Percentiles rank a stretch among this genome's conserved stretches.
Evolutionary conservation across 352 stramenopile genomes (phyloP).

Genomic region (Pythium guiyangense): DNA sequence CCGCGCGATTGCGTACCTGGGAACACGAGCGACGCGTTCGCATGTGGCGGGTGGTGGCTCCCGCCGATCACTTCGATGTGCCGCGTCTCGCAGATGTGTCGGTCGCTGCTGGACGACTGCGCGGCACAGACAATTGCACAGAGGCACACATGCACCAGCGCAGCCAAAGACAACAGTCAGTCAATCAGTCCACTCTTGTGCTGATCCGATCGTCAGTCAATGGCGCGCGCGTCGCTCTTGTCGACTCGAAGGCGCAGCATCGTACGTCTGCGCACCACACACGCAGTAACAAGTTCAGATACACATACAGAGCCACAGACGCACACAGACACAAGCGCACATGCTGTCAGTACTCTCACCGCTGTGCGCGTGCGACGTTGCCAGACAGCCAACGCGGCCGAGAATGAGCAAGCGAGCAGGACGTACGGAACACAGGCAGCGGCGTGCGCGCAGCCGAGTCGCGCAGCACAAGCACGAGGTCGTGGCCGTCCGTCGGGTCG

Average conservation of each 20-base stretch:
- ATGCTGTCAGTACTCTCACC: too few species aligned
- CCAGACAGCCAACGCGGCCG: too few species aligned
- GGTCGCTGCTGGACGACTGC: neutral
- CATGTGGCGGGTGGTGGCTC: slow-evolving; percentile 34
- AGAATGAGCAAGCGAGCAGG: slow-evolving; percentile 16
- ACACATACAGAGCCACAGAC: neutral
- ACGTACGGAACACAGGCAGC: slow-evolving; percentile 32
- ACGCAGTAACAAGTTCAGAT: neutral
- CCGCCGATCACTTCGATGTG: slow-evolving; percentile 61
- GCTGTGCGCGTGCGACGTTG: too few species aligned
- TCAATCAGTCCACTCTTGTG: neutral
- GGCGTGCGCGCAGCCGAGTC: slow-evolving; percentile 35
- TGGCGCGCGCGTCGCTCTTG: too few species aligned
- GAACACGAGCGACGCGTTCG: slow-evolving; percentile 46
- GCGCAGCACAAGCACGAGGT: slow-evolving; percentile 64
- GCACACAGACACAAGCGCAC: too few species aligned
- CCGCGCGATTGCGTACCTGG: too few species aligned
- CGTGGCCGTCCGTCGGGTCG: slow-evolving; percentile 39
- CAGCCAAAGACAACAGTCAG: neutral
- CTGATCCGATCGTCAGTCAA: too few species aligned
- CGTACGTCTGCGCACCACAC: too few species aligned
- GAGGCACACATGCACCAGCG: too few species aligned
- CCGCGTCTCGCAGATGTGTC: neutral
- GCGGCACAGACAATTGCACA: neutral
- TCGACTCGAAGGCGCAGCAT: too few species aligned